Base-by-base conservation (phyloP, 2,329 filamentous ascomycete species). In the Alternaria gaisen region DNA sequence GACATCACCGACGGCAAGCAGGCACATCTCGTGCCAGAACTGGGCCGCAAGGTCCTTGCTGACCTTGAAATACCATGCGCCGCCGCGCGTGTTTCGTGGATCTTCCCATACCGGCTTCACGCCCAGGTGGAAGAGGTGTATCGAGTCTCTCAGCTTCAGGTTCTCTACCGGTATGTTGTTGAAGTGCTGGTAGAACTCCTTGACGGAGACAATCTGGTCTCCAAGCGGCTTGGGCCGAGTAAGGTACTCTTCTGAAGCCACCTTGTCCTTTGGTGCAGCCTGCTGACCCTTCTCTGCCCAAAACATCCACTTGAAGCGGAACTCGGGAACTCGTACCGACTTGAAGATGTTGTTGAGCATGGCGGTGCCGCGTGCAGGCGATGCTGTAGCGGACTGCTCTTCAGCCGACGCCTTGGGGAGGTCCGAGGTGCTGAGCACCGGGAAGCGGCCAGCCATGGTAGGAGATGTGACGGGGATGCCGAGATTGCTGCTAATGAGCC, bases 51-150 rank as follows among this genome's bases (percentile, higher is more conserved):
- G 85, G 63, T 84, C 85, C 83, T 97, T 97, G 65, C 90, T 89
- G 44, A 97, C 90, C 52, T 94, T 89, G 80, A 98, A 97, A 22
- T 93, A 96, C 93, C 93, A 97, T 77, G 91, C 91, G 51, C 94
- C 94, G 53, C 94, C 94, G 63, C 89, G 85, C 61, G 90, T 84
- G 80, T 97, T 97, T 72, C 95, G 89, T 41, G 91, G 87, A 77
- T 98, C 94, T 80, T 94, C 92, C 85, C 93, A 91, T 43, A 93
- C 87, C 20, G 90, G 92, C 82, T 92, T 91, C 79, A 94, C 91
- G 69, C 92, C 88, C 69, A 90, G 84, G 87, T 92, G 92, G 81
- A 91, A 92, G 77, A 94, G 89, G 81, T 94, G 91, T 28, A 91
- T 91, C 48, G 75, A 80, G 72, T 85, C 83, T 16, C 91, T 88